Conservation (phyloP, 228 moss, liverwort and hornwort genomes). For the Sphagnum fallax region DNA sequence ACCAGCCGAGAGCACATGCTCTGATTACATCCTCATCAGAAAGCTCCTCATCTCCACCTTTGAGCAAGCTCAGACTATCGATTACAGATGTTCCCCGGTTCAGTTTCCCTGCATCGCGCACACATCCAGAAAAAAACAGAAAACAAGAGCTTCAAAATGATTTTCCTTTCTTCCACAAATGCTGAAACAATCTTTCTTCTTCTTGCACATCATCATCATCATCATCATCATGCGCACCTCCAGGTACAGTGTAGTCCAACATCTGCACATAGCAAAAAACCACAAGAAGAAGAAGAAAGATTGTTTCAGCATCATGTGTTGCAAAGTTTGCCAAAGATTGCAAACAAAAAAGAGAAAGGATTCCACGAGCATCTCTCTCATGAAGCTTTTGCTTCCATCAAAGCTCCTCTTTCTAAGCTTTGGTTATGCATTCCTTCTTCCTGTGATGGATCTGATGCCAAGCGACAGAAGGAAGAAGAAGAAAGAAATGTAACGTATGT, state of each 20-base stretch:
- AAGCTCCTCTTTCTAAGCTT: no score
- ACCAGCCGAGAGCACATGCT: conserved; percentile 80
- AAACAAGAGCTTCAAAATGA: neutral
- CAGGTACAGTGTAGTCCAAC: conserved; percentile 79
- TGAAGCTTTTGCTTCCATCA: no score
- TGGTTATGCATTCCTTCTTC: no score
- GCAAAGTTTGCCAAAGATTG: neutral
- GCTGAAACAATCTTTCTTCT: no score
- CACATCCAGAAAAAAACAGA: neutral
- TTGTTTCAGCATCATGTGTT: neutral
- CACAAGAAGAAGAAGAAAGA: neutral
- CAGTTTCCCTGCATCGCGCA: conserved; percentile 58
- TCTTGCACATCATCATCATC: no score
- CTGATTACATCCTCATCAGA: conserved; percentile 61
- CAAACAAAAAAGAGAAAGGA: neutral
- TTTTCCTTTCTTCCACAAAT: neutral
- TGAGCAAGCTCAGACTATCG: conserved; percentile 67
- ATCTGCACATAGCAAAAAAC: conserved; percentile 36
- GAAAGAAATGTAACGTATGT: no score
- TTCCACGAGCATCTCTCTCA: no score
- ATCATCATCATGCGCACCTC: conserved; percentile 36
- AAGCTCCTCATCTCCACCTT: conserved; percentile 34
- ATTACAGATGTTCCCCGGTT: conserved; percentile 85
- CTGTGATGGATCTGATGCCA: no score
- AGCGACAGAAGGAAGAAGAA: no score